Conservation (phyloP, 306 rosid genomes). For the Pterocarpus macrocarpus region DNA sequence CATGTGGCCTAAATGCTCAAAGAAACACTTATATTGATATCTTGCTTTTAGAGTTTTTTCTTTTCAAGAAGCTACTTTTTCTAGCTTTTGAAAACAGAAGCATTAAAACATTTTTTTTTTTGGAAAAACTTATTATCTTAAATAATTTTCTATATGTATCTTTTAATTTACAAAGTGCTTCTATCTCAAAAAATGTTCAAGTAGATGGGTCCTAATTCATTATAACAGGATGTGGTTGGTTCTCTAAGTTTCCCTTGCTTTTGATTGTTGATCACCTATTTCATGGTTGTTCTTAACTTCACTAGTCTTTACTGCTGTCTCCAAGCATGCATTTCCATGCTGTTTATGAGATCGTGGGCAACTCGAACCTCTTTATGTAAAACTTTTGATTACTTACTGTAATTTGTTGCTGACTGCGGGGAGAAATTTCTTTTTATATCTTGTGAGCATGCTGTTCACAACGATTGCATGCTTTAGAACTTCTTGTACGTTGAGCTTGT, state of each 20-base stretch:
- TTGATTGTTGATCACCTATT: not conserved
- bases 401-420: not conserved
- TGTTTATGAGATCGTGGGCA: not conserved
- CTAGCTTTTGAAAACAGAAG: not conserved
- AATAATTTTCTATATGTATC: no score
- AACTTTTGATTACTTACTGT: not conserved
- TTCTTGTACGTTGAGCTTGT: constrained; percentile 7
- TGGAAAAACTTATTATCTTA: no score
- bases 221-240: not conserved
- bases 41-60: not conserved
- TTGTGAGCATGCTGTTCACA: not conserved
- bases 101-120: not conserved
- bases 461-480: not conserved
- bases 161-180: no score
- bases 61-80: not conserved
- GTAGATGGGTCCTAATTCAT: not conserved
- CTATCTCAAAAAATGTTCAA: no score
- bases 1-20: not conserved
- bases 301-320: not conserved
- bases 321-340: not conserved
- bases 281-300: not conserved
- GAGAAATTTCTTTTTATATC: not conserved
- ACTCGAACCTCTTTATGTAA: not conserved
- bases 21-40: no score
- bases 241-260: not conserved